Base-by-base conservation (phyloP, 2,329 filamentous ascomycete genomes). In the Geosmithia flava region DNA sequence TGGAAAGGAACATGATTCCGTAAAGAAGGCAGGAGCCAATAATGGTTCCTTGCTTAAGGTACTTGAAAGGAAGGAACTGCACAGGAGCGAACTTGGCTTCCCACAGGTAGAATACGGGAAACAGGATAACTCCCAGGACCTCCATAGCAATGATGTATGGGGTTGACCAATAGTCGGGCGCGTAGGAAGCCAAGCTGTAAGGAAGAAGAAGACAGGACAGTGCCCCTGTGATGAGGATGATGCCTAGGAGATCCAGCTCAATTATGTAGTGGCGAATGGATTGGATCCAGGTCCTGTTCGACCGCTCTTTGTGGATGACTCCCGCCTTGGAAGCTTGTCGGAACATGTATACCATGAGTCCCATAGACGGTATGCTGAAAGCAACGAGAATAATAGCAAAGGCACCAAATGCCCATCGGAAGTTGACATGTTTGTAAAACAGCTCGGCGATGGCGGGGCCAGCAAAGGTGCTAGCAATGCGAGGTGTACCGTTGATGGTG, bases 341-440 rank as follows among this genome's bases (percentile, higher is more conserved):
- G 56, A 63, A 56, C 45, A 59, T 57, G 43, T 58, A 45, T 16
- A 58, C 52, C 44, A 68, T 56, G 46, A 63, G 54, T 17, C 51
- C 41, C 33, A 58, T 53, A 7, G 62, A 53, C 2, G 64, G 65
- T 11, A 62, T 40, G 37, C 55, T 56, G 47, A 62, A 71, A n/a
- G 71, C 67, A 2, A 77, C 71, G 20, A 78, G 55, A 51, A 83
- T 75, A 56, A 85, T 79, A 48, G 72, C 68, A 60, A 81, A 84
- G 51, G 74, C 71, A 20, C 78, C 80, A 55, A 80, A 83, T 2
- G 62, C 65, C 66, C 66, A 69, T 29, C 64, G 58, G 56, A 63
- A 68, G 52, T 58, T 62, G 39, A 57, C 52, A 39, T 61, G 27
- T 7, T 54, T 47, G 49, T 61, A 61, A 55, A 68, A 66, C 1